Evolutionary conservation across 805 yeast genomes (phyloP), one percentile per base, ranked within the genome.

Genomic region (Candida endomychidarum): DNA sequence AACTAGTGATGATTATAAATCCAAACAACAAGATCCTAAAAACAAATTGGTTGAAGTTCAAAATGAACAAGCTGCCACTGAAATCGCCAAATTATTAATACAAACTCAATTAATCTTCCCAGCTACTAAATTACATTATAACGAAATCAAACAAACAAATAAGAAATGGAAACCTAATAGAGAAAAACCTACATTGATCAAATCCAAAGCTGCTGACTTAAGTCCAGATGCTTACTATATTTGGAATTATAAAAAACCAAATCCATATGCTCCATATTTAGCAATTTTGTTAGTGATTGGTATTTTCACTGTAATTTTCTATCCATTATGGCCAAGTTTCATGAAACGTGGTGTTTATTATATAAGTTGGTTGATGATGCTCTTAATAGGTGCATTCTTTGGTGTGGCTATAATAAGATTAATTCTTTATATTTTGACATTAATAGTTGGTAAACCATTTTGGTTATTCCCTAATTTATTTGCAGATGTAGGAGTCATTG

Each of bases 391-490:
- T 4, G 66, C 77, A 34, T 83, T 93, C 62, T 84, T 93, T 49
- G 84, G 65, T 15, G 61, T 86, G 51, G 96, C 97, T 1, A 72
- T 93, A 31, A 65, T 91, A 23, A 76, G 99, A 56, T 68, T 90
- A 57, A 70, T 90, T 28, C 57, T 93, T 18, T 87, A 80, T 52
- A 50, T 74, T 18, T 50, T 84, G 37, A 76, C 89, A 0, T 65
- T 82, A 34, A 62, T 77, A 1, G 65, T 75, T 41, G 77, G 80
- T 6, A 79, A 80, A 30, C 96, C 95, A n/a, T 74, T 93, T 58
- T 93, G 99, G 99, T 60, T 93, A 34, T 91, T 88, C 74, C 99
- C 99, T 41, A 91, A 91, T 58, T 72, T 93, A 57, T 93, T 90
- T 64, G 99, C 83, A 47, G 99, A 93, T 57, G 90, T 95, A 53